Conservation (phyloP, 73 alveolate species). For the Loxodes magnus region DNA sequence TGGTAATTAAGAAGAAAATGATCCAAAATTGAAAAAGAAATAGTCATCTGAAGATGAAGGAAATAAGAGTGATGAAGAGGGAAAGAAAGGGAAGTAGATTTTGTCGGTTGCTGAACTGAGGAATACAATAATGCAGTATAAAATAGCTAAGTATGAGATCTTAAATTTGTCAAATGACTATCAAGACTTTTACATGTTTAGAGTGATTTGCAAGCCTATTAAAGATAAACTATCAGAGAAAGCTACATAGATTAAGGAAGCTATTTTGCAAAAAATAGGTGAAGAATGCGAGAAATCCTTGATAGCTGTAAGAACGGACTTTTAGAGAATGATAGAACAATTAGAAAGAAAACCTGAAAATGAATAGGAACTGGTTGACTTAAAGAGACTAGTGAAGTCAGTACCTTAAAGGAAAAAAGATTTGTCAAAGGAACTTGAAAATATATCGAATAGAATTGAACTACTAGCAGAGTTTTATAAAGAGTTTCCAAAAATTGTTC, state of each 20-base stretch:
- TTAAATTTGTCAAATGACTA: slow-evolving; percentile 8
- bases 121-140: too few relatives aligned
- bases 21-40: slow-evolving; percentile 19
- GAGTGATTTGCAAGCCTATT: slow-evolving; percentile 30
- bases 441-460: slow-evolving; percentile 31
- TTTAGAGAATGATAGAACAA: slow-evolving; percentile 21
- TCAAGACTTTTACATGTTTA: slow-evolving; percentile 42
- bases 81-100: too few relatives aligned
- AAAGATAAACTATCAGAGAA: slow-evolving; percentile 30
- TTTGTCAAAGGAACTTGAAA: slow-evolving; percentile 23
- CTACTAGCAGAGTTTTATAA: slow-evolving; percentile 40
- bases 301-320: slow-evolving; percentile 19
- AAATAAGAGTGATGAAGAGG: too few relatives aligned
- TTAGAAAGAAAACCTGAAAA: slow-evolving; percentile 35
- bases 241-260: slow-evolving; percentile 35
- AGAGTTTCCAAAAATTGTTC: slow-evolving; percentile 26
- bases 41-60: too few relatives aligned
- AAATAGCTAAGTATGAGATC: too few relatives aligned
- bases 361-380: slow-evolving; percentile 42
- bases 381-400: slow-evolving; percentile 36
- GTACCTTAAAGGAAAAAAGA: slow-evolving; percentile 35
- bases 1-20: slow-evolving; percentile 33
- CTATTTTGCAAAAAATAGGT: slow-evolving; percentile 26
- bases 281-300: slow-evolving; percentile 35
- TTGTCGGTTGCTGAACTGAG: too few relatives aligned